Base-by-base conservation (phyloP, 495 filamentous ascomycete species). In the Daldinia bambusicola region DNA sequence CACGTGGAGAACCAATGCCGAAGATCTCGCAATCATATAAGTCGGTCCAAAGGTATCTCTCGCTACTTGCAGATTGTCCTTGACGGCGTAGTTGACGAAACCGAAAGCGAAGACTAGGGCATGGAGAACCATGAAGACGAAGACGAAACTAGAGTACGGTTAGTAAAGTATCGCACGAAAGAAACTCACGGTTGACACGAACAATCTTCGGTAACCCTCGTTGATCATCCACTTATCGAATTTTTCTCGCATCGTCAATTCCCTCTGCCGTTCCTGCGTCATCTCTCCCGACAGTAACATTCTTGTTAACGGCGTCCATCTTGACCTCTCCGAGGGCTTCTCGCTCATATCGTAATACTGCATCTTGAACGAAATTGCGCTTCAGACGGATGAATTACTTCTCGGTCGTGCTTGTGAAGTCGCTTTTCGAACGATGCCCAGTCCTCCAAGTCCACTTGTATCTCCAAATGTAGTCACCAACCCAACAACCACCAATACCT, bases 161-260 rank as follows among this genome's bases (percentile, higher is more conserved):
- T 50, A 84, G 76, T 53, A 48, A 9, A 43, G 9, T 68, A 41
- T 63, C 20, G 26, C 50, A 20, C 16, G 59, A 55, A 61, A 34
- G 40, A 14, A 60, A 75, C 72, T 69, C 56, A 75, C 69, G n/a
- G 20, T 31, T 16, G 16, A n/a, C 22, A 82, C 87, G 58, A 81
- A 91, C 86, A 94, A 86, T 86, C 89, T 83, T 67, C 90, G 83
- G 75, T 90, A 91, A 68, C 90, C 91, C 76, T 92, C 90, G 76
- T 92, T 92, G 56, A 93, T 89, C 89, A 92, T 91, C 90, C 89
- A 91, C 72, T 81, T 75, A 52, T 84, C 82, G 64, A 84, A 83
- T 69, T 82, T 85, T 71, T 87, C 82, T 61, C 81, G 73, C 61
- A 80, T 76, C 55, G 80, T 87, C 70, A 93, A 79, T 34, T 87